Evolutionary conservation across 2,329 filamentous ascomycete species (phyloP).

Genomic region (Apiospora marii): DNA sequence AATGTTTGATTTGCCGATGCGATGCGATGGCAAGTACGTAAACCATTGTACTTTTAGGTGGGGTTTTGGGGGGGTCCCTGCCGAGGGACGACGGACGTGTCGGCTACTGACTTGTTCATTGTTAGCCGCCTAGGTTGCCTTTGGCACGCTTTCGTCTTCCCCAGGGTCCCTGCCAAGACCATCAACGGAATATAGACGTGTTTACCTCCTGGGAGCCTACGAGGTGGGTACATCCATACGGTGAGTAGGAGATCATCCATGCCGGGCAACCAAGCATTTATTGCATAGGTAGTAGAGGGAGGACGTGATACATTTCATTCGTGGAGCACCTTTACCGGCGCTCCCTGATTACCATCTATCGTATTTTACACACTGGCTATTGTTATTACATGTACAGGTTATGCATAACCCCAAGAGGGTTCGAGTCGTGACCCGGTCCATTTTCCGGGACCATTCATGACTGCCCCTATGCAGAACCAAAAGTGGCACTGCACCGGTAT

Average conservation of each 20-base stretch:
- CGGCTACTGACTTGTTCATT: neutral
- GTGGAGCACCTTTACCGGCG: neutral
- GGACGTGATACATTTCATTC: slow-evolving; percentile 16
- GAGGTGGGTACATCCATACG: no score
- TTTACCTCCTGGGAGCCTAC: no score
- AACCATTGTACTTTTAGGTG: neutral
- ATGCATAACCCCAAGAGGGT: neutral
- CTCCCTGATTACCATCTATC: slow-evolving; percentile 16
- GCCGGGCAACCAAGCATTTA: neutral
- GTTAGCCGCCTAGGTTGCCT: neutral
- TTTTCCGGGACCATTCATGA: neutral
- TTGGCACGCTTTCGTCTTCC: no score
- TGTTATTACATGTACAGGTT: slow-evolving; percentile 8
- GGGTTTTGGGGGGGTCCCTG: neutral
- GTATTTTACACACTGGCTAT: slow-evolving; percentile 1
- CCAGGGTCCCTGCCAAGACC: no score
- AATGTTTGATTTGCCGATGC: slow-evolving; percentile 14
- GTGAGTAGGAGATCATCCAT: no score
- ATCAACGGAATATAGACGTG: no score
- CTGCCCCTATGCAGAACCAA: neutral
- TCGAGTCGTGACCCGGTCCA: neutral
- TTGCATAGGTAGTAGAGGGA: neutral
- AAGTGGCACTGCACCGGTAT: neutral
- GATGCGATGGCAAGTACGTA: neutral
- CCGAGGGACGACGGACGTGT: slow-evolving; percentile 3